Evolutionary conservation across 169 alveolate species (phyloP), one percentile per base, ranked within the genome.

Genomic region (Plasmodium falciparum): DNA sequence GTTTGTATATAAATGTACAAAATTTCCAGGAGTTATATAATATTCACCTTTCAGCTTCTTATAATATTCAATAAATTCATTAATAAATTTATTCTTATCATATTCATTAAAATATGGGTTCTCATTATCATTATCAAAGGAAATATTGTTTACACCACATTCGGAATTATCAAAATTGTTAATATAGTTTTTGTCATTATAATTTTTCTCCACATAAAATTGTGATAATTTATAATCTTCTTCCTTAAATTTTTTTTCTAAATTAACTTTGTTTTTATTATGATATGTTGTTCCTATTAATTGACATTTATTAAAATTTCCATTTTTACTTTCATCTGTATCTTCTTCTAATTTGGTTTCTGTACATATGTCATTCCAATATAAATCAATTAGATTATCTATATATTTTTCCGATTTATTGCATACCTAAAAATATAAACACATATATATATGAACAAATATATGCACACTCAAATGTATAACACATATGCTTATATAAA

Each of bases 331-430:
- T 56, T 22, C 22, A 17, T 56, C 11, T 3, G 24, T 56, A 56
- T 17, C 22, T 17, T 22, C 22, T 56, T 13, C 65, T 56, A 13
- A 56, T 8, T 39, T 13, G 65, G 24, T 56, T 56, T 56, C n/a
- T 8, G 24, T 39, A 39, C 47, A 39, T 39, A 39, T 39, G 47
- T 5, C 47, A 39, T 39, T 39, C 47, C 47, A 39, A 12, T 66
- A n/a, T 33, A 56, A 20, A 24, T 83, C 85, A 83, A 67, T 56
- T 13, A 62, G 47, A 39, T 54, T 17, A 24, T 58, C 61, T 56
- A 83, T 83, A 33, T 70, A 67, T 65, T 45, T 67, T 49, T 83
- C 49, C 85, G 73, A 15, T 69, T 63, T 83, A 5, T 49, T 56
- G 3, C 24, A 61, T 61, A 49, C 85, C 91, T 83, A 83, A 20